A percentile compares a stretch with the other conserved stretches of the same genome.
Conservation (phyloP, 192 early-diverging fungal species). For the Coemansia sp. region DNA sequence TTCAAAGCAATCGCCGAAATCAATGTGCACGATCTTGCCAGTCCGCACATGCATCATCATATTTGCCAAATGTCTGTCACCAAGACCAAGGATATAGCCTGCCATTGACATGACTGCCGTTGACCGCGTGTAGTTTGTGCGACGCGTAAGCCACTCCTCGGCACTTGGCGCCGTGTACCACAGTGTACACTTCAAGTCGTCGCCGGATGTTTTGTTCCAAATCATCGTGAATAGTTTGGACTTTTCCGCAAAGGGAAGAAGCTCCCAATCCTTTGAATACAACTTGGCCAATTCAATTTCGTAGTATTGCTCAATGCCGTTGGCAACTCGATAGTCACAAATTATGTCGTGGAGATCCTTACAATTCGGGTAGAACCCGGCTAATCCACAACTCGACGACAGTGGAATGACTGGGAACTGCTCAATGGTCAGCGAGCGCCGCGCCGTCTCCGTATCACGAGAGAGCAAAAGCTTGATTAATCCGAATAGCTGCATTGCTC, state of each 20-base stretch:
- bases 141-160: conserved; percentile 94
- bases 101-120: conserved; percentile 99
- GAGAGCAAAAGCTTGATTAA: conserved; percentile 91
- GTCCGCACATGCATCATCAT: conserved; percentile 93
- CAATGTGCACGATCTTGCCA: conserved; percentile 97
- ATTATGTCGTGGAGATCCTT: conserved; percentile 93
- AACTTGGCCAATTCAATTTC: conserved; percentile 87
- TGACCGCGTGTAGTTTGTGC: conserved; percentile 97
- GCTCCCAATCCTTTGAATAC: conserved; percentile 93
- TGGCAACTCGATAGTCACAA: conserved; percentile 80
- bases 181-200: conserved; percentile 91
- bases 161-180: conserved; percentile 98
- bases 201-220: conserved; percentile 90
- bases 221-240: conserved; percentile 96
- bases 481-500: conserved; percentile 99
- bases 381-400: conserved; percentile 94
- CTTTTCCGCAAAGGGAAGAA: conserved; percentile 89
- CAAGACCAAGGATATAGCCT: conserved; percentile 95
- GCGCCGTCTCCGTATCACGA: conserved; percentile 87
- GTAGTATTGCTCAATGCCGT: conserved; percentile 84
- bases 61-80: conserved; percentile 97
- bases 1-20: conserved; percentile 99
- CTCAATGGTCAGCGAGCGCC: conserved; percentile 88
- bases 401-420: conserved; percentile 94
- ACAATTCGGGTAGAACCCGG: conserved; percentile 92